Base-by-base conservation (phyloP, 768 basidiomycete species). In the Chiua virens region DNA sequence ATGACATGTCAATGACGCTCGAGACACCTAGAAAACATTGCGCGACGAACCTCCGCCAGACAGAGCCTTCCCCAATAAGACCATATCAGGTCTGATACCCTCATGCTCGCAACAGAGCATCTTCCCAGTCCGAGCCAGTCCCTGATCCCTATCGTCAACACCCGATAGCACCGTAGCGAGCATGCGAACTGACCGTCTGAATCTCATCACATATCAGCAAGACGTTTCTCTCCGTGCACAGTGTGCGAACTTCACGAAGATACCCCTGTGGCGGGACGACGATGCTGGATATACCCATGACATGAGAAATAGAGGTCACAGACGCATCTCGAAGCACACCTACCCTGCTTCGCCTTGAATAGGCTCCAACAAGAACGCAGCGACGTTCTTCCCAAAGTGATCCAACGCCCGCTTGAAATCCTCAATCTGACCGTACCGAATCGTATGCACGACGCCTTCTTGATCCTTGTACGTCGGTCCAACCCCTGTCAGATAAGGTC, bases 291-390 rank as follows among this genome's bases (percentile, higher is more conserved):
- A 46, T 0, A 11, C n/a, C 38, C 10, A 8, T 27, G 25, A 4
- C 45, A 15, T 47, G 9, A 55, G 47, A 42, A 27, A 42, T 27
- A 15, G 25, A 18, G 4, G 6, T 25, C n/a, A 32, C 15, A 17
- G 14, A 21, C 17, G 34, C 36, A 20, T 8, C 10, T 6, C 30
- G 30, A 2, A 23, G 27, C 2, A 32, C 56, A 75, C 89, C 40
- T 66, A 92, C 91, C 93, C 95, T 17, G 96, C 96, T 72, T 98
- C 96, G n/a, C 96, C 96, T 68, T 99, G 97, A 55, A 99, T 98
- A 6, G 97, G 97, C 72, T 99, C 97, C 4, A 99, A 81, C 49
- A 99, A 78, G 76, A 99, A 94, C 2, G 91, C 96, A 7, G 95
- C 97, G 22, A 91, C 84, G 51, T 89, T 78, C 54, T 86, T 71